A percentile compares a stretch with the other conserved stretches of the same genome.
Conservation (phyloP, 202 grass and related monocot species). For the Panicum hallii region DNA sequence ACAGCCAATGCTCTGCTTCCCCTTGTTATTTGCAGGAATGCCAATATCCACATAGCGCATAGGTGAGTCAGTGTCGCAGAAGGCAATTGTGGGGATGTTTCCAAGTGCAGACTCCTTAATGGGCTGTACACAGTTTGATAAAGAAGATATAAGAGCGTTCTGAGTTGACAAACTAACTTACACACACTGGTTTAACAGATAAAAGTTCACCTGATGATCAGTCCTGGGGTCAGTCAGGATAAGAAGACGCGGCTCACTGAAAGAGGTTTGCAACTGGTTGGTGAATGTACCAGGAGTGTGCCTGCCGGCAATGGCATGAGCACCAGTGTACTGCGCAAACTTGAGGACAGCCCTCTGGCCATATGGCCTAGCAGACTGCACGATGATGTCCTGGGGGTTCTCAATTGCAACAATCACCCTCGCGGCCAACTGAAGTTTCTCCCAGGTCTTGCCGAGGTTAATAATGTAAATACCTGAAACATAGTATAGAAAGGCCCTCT, state of each 20-base stretch:
- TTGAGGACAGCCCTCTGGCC: slow-evolving; percentile 96
- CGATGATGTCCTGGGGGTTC: slow-evolving; percentile 94
- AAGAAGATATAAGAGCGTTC: background rate
- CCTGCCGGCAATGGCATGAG: slow-evolving; percentile 90
- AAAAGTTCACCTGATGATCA: slow-evolving; percentile 75
- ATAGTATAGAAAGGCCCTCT: background rate
- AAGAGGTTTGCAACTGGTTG: slow-evolving; percentile 91
- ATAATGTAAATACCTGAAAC: slow-evolving; percentile 88
- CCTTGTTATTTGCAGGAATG: slow-evolving; percentile 99
- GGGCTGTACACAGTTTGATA: slow-evolving; percentile 53
- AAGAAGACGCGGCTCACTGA: slow-evolving; percentile 91
- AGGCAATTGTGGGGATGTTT: slow-evolving; percentile 97
- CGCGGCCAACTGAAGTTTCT: slow-evolving; percentile 88
- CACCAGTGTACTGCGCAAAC: slow-evolving; percentile 96
- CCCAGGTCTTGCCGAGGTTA: slow-evolving; percentile 92
- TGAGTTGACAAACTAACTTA: background rate
- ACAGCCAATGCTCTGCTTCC: slow-evolving; percentile 94
- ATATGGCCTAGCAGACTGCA: slow-evolving; percentile 96
- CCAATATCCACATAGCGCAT: slow-evolving; percentile 98
- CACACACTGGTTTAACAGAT: background rate
- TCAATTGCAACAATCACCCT: slow-evolving; percentile 91
- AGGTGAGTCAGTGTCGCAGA: slow-evolving; percentile 95
- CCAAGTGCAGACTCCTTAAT: slow-evolving; percentile 96
- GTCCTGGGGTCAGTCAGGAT: slow-evolving; percentile 95
- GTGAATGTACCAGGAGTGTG: slow-evolving; percentile 99